phyloP scores from a whole-genome alignment of 2,329 filamentous ascomycete genomes.

The Sporothrix schenckii region DNA sequence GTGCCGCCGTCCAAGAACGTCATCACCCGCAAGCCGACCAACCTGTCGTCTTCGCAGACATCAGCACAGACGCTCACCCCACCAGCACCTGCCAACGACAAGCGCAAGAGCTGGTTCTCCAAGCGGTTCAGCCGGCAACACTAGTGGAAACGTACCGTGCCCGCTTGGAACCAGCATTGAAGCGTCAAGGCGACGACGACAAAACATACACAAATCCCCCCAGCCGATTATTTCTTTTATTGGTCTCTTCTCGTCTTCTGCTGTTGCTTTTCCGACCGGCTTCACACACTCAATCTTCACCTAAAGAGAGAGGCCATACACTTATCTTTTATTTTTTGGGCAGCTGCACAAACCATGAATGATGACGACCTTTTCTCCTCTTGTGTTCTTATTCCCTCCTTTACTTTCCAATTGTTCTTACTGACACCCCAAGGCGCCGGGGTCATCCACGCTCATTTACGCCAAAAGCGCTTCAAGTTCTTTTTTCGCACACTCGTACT shows the following conservation, averaged over 20 bases:
- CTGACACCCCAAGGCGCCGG: background rate
- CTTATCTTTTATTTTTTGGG: conserved; percentile 23
- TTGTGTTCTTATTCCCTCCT: background rate
- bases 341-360: conserved; percentile 25
- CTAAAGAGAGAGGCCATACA: background rate
- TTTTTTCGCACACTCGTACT: background rate
- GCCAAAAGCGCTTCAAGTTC: background rate
- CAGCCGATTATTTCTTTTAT: background rate
- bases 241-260: background rate
- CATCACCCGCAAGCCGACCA: conserved; percentile 41
- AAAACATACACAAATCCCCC: background rate
- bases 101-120: conserved; percentile 89
- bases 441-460: conserved; percentile 4
- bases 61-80: conserved; percentile 36
- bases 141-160: conserved; percentile 26
- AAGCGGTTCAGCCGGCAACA: conserved; percentile 71
- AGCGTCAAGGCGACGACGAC: conserved; percentile 2
- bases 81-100: conserved; percentile 53
- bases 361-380: conserved; percentile 12
- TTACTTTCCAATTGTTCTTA: background rate
- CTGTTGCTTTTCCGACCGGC: background rate
- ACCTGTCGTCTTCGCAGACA: conserved; percentile 36
- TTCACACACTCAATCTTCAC: background rate
- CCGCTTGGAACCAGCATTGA: conserved; percentile 19
- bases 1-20: conserved; percentile 25